Evolutionary conservation across 1,284 basidiomycete genomes (phyloP).

Genomic region (Microbotryomycetes sp.): DNA sequence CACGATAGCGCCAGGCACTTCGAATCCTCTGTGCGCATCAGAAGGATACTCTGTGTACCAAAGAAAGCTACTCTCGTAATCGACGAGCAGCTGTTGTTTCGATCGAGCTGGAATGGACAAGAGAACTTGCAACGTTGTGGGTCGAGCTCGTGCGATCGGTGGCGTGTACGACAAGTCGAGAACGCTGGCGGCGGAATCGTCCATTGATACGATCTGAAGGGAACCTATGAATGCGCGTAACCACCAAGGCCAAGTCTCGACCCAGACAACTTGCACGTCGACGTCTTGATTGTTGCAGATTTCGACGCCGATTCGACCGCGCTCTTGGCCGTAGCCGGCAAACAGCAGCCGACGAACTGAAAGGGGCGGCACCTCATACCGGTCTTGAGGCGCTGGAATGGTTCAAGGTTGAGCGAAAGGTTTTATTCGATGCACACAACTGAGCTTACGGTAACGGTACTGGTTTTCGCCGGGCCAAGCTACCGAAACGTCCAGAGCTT

Average conservation of each 20-base stretch:
- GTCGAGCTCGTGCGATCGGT: constrained; percentile 57
- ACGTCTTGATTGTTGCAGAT: constrained; percentile 58
- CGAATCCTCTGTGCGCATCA: constrained; percentile 90
- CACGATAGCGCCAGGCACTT: constrained; percentile 59
- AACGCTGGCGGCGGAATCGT: constrained; percentile 1
- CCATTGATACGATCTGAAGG: constrained; percentile 45
- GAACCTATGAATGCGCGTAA: constrained; percentile 84
- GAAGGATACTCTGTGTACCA: constrained; percentile 93
- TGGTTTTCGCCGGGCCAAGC: constrained; percentile 43
- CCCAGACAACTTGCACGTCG: constrained; percentile 58
- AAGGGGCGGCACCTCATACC: background rate
- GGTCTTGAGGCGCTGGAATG: background rate
- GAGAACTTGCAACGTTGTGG: constrained; percentile 64
- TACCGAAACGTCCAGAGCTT: constrained; percentile 34
- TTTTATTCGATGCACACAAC: too few relatives aligned
- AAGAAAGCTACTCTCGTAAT: constrained; percentile 76
- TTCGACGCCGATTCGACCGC: constrained; percentile 62
- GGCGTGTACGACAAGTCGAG: constrained; percentile 55
- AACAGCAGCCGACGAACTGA: constrained; percentile 58
- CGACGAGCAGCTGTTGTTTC: constrained; percentile 60
- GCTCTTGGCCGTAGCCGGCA: constrained; percentile 65
- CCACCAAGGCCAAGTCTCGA: constrained; percentile 91
- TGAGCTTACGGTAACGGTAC: constrained; percentile 44
- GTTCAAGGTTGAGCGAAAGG: background rate
- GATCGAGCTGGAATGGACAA: constrained; percentile 62